Base-by-base conservation (phyloP, 169 alveolate genomes). In the Eimeria mitis region DNA sequence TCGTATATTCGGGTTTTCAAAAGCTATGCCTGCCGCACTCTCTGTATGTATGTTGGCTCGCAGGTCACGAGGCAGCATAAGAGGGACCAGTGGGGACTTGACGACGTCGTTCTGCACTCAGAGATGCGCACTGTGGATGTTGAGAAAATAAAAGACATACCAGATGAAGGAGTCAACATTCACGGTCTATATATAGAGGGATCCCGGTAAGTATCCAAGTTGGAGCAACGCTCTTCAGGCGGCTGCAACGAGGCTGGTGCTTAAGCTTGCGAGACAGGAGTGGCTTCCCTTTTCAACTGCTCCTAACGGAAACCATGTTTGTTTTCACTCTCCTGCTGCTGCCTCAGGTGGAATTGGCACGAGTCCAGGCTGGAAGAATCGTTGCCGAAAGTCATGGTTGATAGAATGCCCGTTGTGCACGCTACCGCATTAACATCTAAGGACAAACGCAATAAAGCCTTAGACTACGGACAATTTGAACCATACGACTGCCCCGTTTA, bases 131-230 rank as follows among this genome's bases (percentile, higher is more conserved):
- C 89, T 37, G 78, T 95, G 61, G 97, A 96, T 92, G 71, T 71
- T 47, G 98, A 98, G 95, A 97, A 98, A 89, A 95, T 97, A 47
- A 97, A 97, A 84, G 98, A 98, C 85, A 96, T 92, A 34, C 98
- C 98, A 31, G 98, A 97, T 59, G 98, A 98, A 96, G 99, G 99
- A 21, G 99, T 98, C 76, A 96, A 98, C 91, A 98, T 99, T 91
- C 98, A 98, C 95, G 99, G 99, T 68, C 98, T 99, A 85, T 98
- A 97, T 97, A 97, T 99, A 61, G 99, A 99, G 95, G 99, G 99
- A 49, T 99, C 99, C 76, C 71, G 96, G 96, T 94, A 75, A 28
- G 91, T 28, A 59, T 11, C 75, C n/a, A 19, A 19, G 37, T 44
- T 25, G 19, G 9, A 56, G 76, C 59, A 56, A 4, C 42, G 28